Percentiles rank a stretch among this genome's conserved stretches.
Conservation (phyloP, 805 yeast species). For the Schwanniomyces occidentalis region DNA sequence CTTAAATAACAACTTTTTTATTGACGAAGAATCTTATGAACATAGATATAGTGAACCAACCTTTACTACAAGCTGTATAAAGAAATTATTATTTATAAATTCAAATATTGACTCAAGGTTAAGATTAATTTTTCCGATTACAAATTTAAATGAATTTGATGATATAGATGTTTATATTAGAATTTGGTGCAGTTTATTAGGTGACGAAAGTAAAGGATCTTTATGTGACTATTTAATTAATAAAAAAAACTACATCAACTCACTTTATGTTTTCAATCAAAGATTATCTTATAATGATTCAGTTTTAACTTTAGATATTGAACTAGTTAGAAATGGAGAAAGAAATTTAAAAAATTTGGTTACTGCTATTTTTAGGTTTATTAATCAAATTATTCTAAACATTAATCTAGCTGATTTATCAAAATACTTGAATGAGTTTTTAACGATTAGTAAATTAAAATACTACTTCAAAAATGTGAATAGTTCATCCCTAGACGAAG, state of each 20-base stretch:
- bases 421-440: slow-evolving; percentile 46
- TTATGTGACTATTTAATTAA: slow-evolving; percentile 41
- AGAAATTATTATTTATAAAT: slow-evolving; percentile 38
- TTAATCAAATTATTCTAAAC: slow-evolving; percentile 16
- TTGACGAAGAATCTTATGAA: slow-evolving; percentile 13
- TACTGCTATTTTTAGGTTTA: slow-evolving; percentile 30
- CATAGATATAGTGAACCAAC: slow-evolving; percentile 4
- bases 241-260: slow-evolving; percentile 31
- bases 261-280: slow-evolving; percentile 45
- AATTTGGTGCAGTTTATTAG: slow-evolving; percentile 59
- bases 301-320: slow-evolving; percentile 50
- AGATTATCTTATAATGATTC: slow-evolving; percentile 33
- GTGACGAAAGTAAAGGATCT: slow-evolving; percentile 60
- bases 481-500: slow-evolving; percentile 48
- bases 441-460: slow-evolving; percentile 46
- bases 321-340: slow-evolving; percentile 49
- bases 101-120: slow-evolving; percentile 32
- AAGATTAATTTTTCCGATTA: slow-evolving; percentile 49
- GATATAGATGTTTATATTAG: slow-evolving; percentile 25
- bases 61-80: not conserved
- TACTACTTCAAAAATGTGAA: slow-evolving; percentile 37
- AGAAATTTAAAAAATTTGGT: slow-evolving; percentile 35
- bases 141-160: slow-evolving; percentile 2
- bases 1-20: slow-evolving; percentile 11
- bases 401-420: slow-evolving; percentile 26